Percentiles rank a stretch among this genome's conserved stretches.
Evolutionary conservation across 164 flowering plant genomes (phyloP).

Genomic region (Saururus chinensis): DNA sequence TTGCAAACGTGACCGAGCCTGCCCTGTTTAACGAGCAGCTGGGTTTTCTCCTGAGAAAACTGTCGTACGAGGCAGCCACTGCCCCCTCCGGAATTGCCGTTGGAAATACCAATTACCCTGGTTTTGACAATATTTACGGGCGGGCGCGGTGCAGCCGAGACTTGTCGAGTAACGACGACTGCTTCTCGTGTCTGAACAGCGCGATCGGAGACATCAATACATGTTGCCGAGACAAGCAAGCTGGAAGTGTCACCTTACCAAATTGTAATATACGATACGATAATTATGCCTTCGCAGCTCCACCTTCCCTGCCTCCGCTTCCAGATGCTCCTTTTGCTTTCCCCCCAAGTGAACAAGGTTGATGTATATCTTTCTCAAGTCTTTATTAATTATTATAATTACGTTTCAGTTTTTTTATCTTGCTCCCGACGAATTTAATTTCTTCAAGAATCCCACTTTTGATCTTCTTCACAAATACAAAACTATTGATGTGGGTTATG

Average conservation of each 20-base stretch:
- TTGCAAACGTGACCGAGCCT: not conserved
- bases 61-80: not conserved
- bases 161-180: not conserved
- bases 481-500: not conserved
- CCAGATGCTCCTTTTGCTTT: not conserved
- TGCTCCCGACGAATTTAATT: too few species aligned
- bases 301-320: not conserved
- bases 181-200: not conserved
- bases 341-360: not conserved
- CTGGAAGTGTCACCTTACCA: not conserved
- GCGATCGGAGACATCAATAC: not conserved
- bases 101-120: not conserved
- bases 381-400: not conserved
- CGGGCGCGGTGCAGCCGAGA: constrained; percentile 10
- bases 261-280: constrained; percentile 9
- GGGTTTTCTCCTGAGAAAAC: not conserved
- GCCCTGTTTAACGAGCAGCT: not conserved
- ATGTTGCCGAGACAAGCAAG: constrained; percentile 1
- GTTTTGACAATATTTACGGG: constrained; percentile 3
- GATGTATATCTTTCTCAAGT: not conserved
- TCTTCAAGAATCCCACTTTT: not conserved
- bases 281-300: not conserved
- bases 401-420: too few species aligned
- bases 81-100: not conserved
- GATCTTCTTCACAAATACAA: not conserved